Evolutionary conservation across 2,329 filamentous ascomycete species (phyloP).

Genomic region (Aspergillus piperis): DNA sequence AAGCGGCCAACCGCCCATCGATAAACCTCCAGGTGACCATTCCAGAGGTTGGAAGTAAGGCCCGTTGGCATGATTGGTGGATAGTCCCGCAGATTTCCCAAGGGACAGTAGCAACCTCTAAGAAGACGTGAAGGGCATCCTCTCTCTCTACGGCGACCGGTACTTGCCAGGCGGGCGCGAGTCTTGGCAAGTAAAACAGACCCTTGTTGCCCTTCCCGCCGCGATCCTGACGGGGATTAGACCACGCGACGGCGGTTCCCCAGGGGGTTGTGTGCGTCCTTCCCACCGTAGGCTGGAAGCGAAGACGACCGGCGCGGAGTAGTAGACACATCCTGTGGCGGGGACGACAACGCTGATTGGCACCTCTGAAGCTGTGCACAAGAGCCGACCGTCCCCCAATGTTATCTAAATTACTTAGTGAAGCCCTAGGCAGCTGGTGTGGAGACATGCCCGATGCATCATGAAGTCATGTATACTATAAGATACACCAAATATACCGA

Average conservation of each 20-base stretch:
- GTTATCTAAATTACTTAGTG: neutral
- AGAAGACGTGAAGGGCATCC: conserved; percentile 17
- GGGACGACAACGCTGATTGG: no score
- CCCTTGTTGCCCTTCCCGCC: neutral
- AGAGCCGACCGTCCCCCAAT: neutral
- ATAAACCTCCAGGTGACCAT: conserved; percentile 38
- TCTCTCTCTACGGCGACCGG: neutral
- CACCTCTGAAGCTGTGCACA: neutral
- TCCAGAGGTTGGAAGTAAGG: conserved; percentile 41
- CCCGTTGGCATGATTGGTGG: conserved; percentile 51
- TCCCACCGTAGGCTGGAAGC: no score
- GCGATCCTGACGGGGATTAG: neutral
- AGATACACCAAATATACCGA: neutral
- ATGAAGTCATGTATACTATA: conserved; percentile 14
- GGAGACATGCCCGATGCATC: conserved; percentile 3
- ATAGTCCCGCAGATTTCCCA: conserved; percentile 43
- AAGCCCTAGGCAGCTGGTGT: neutral
- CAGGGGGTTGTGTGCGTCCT: neutral
- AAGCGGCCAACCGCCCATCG: neutral
- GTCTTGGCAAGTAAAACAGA: neutral
- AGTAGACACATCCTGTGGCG: no score
- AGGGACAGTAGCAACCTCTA: conserved; percentile 4
- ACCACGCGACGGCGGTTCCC: neutral
- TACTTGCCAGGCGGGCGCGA: no score
- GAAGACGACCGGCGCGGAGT: no score